phyloP scores from a whole-genome alignment of 371 early-diverging fungal genomes.

The Syncephalastrum monosporum region DNA sequence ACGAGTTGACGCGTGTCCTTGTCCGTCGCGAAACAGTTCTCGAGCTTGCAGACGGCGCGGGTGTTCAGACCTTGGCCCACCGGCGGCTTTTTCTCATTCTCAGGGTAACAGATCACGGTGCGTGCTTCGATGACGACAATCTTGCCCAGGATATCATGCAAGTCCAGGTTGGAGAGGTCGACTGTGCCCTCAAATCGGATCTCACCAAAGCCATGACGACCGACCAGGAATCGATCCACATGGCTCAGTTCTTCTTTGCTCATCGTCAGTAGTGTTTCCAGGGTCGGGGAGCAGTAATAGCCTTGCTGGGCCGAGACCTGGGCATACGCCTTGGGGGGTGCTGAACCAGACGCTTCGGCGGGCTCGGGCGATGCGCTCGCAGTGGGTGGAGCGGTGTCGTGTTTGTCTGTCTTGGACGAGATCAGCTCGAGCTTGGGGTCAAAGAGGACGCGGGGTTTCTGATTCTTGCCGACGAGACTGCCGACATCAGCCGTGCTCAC shows the following conservation, averaged over 20 bases:
- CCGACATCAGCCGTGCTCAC: slow-evolving; percentile 24
- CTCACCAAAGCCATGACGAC: slow-evolving; percentile 70
- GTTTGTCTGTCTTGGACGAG: slow-evolving; percentile 12
- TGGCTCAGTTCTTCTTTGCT: slow-evolving; percentile 66
- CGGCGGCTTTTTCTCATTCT: slow-evolving; percentile 73
- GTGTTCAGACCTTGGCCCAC: slow-evolving; percentile 88
- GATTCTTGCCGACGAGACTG: slow-evolving; percentile 23
- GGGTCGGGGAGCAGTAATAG: slow-evolving; percentile 37
- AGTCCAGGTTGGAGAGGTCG: slow-evolving; percentile 66
- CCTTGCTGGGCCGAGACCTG: slow-evolving; percentile 23
- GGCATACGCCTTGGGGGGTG: slow-evolving; percentile 13
- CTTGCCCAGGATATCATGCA: slow-evolving; percentile 78
- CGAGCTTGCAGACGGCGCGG: slow-evolving; percentile 77
- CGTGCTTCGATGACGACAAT: slow-evolving; percentile 73
- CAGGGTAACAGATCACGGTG: slow-evolving; percentile 80
- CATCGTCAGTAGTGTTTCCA: slow-evolving; percentile 48
- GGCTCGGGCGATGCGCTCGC: not conserved
- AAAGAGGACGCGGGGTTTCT: slow-evolving; percentile 24
- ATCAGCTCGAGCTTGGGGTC: slow-evolving; percentile 32
- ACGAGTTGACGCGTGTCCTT: slow-evolving; percentile 72
- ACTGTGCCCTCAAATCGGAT: slow-evolving; percentile 79
- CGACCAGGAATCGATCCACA: slow-evolving; percentile 76
- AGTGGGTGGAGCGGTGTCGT: not conserved
- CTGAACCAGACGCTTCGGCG: not conserved
- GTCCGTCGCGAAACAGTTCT: slow-evolving; percentile 81